A percentile compares a stretch with the other conserved stretches of the same genome.
Conservation (phyloP, 2,329 filamentous ascomycete genomes). For the Chaetomium sp. region DNA sequence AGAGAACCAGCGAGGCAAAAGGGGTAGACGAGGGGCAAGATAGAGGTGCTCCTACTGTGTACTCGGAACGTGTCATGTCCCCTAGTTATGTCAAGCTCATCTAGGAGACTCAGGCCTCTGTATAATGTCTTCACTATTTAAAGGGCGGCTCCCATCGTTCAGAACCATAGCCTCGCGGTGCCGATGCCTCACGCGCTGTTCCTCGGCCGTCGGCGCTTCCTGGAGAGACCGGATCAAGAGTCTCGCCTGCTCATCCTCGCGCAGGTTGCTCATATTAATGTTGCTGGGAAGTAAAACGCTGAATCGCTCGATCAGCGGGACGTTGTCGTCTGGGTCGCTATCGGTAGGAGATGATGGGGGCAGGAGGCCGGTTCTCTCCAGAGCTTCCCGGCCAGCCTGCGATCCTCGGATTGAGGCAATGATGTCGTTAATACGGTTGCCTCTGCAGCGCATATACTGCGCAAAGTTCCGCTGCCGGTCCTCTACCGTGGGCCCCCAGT, state of each 20-base stretch:
- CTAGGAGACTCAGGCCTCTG: conserved; percentile 54
- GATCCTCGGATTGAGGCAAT: conserved; percentile 53
- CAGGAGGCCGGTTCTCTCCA: conserved; percentile 52
- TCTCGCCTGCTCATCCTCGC: conserved; percentile 39
- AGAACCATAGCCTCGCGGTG: conserved; percentile 88
- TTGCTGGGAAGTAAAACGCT: conserved; percentile 43
- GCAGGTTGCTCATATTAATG: conserved; percentile 40
- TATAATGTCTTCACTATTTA: conserved; percentile 77
- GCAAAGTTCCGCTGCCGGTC: conserved; percentile 58
- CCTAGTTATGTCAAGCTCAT: conserved; percentile 5
- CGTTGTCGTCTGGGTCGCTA: conserved; percentile 31
- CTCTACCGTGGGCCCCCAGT: conserved; percentile 62
- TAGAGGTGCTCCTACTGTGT: background rate
- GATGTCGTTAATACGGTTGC: conserved; percentile 58
- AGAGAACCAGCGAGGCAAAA: conserved; percentile 11
- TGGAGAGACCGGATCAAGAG: conserved; percentile 42
- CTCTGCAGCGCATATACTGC: conserved; percentile 52
- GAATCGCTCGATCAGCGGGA: conserved; percentile 37
- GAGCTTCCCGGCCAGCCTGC: conserved; percentile 53
- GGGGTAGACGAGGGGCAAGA: conserved; percentile 2
- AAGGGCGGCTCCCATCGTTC: conserved; percentile 77
- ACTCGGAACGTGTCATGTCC: background rate
- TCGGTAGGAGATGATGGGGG: conserved; percentile 42
- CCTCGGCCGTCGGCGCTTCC: conserved; percentile 60
- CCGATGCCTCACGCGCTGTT: conserved; percentile 72